A percentile compares a stretch with the other conserved stretches of the same genome.
Evolutionary conservation across 1,284 basidiomycete species (phyloP).

Genomic region (Austropuccinia psidii): DNA sequence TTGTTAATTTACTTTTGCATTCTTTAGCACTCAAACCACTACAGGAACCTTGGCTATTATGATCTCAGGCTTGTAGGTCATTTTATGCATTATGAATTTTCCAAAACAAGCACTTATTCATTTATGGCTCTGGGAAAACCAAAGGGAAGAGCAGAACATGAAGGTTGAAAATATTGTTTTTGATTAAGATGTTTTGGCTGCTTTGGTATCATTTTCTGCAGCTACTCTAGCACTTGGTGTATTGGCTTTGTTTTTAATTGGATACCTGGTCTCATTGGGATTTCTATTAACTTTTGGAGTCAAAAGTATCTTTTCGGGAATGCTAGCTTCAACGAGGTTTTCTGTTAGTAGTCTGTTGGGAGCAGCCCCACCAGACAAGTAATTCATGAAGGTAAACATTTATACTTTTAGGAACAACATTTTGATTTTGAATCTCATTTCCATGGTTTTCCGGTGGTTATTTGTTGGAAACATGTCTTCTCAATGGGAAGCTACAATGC

Average conservation of each 20-base stretch:
- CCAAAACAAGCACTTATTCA: background rate
- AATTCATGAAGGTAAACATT: slow-evolving; percentile 9
- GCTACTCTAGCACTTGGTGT: background rate
- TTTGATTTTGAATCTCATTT: background rate
- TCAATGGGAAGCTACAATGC: slow-evolving; percentile 30
- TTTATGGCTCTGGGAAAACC: background rate
- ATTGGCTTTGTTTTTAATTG: background rate
- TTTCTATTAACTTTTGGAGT: background rate
- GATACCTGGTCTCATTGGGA: background rate
- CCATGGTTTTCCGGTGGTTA: background rate
- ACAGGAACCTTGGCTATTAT: slow-evolving; percentile 19
- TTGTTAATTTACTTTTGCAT: background rate
- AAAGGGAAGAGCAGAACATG: slow-evolving; percentile 10
- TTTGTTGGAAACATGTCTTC: slow-evolving; percentile 15
- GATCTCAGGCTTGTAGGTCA: slow-evolving; percentile 27
- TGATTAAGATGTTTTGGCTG: background rate
- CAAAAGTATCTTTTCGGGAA: background rate
- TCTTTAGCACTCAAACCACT: background rate
- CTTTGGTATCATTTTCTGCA: background rate
- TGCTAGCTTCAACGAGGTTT: background rate
- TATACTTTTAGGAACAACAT: background rate
- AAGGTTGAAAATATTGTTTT: background rate
- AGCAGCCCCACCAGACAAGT: slow-evolving; percentile 2
- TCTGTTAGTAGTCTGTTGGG: background rate
- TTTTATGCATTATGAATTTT: too few relatives aligned